Conservation (phyloP, 805 yeast species). For the Danielia reshetovae region DNA sequence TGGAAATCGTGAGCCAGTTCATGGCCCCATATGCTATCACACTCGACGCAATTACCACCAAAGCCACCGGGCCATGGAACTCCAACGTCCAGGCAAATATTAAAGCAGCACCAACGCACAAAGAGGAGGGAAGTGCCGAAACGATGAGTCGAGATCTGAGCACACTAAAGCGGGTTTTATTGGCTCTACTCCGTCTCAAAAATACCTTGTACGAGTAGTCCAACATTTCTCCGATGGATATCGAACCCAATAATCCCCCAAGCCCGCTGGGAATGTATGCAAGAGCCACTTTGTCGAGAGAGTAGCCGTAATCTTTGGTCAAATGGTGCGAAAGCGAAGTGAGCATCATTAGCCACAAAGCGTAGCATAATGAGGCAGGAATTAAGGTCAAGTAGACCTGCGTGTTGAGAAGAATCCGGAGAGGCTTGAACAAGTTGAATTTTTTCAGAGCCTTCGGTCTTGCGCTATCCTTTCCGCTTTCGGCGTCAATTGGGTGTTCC, state of each 20-base stretch:
- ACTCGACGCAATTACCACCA: conserved; percentile 2
- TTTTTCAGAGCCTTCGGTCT: neutral
- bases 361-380: conserved; percentile 3
- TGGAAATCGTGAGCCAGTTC: conserved; percentile 6
- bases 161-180: conserved; percentile 1
- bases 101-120: conserved; percentile 1
- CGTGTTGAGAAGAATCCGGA: neutral
- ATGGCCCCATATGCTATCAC: conserved; percentile 5
- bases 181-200: neutral
- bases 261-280: conserved; percentile 6
- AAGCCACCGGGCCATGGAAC: neutral
- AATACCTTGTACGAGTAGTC: conserved; percentile 2
- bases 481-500: neutral
- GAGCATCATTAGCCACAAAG: conserved; percentile 5
- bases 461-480: neutral
- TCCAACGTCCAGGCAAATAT: conserved; percentile 4
- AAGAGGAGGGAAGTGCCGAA: conserved; percentile 1
- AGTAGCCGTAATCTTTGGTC: conserved; percentile 1
- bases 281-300: conserved; percentile 1
- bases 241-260: conserved; percentile 3
- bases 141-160: conserved; percentile 2
- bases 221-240: conserved; percentile 2
- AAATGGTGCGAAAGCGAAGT: conserved; percentile 1
- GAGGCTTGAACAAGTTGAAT: conserved; percentile 1
- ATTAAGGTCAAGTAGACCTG: conserved; percentile 1